Base-by-base conservation (phyloP, 805 yeast genomes). In the Brettanomyces sp. region DNA sequence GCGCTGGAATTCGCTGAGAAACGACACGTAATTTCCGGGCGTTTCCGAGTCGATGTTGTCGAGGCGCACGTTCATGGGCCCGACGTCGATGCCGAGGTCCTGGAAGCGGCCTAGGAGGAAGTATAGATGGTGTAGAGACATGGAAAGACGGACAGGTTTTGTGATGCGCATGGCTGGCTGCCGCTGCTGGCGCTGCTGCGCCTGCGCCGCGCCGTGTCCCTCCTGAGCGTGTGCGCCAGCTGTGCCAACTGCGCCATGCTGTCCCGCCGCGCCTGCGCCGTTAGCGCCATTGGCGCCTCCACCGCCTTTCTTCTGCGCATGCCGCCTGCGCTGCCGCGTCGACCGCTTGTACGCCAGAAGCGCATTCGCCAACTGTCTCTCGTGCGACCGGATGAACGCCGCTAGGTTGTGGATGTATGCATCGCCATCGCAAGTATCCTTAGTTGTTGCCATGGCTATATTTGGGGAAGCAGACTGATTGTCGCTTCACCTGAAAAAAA, bases 91-190 rank as follows among this genome's bases (percentile, higher is more conserved):
- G 50, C 69, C 62, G 57, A 74, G 46, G 47, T 69, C 65, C 68
- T 79, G 62, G 45, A 81, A 77, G 44, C 74, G 67, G 38, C 79
- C 84, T n/a, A 77, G 60, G 22, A 80, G 66, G 53, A 74, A 80
- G 56, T 77, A 81, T 28, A 80, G 64, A 57, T 81, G 86, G 57
- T 80, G 87, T 25, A 79, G 64, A 14, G 85, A 78, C 44, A 81
- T 64, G 12, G 76, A 72, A 22, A 81, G 64, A 47, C 85, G 62
- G 12, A 76, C 73, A 0, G 84, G 82, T 53, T 77, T 79, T 9
- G 39, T 36, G 9, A 42, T 42, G 5, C 18, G 40, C 7, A 42
- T 8, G 8, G 37, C 25, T 22, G 37, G 38, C 11, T 18, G 18
- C 18, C 18, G 18, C 18, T 18, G 18, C 18, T 18, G 34, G 36